Percentiles rank a stretch among this genome's conserved stretches.
phyloP scores from a whole-genome alignment of 129 eudicot genomes.

The Rutidosis leptorrhynchoides region DNA sequence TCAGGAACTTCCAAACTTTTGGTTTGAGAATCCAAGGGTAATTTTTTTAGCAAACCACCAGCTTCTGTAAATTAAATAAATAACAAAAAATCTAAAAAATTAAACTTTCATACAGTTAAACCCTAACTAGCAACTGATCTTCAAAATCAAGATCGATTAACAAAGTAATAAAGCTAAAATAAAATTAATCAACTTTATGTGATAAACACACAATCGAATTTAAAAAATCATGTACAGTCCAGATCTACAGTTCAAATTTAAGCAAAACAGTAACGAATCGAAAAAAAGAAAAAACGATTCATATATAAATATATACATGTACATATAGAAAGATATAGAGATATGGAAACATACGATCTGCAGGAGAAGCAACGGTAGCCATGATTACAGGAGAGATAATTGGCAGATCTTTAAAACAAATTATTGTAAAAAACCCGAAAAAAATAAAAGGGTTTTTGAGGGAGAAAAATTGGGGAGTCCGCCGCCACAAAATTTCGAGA shows the following conservation, averaged over 20 bases:
- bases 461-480: slow-evolving; percentile 17
- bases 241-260: background rate
- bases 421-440: slow-evolving; percentile 20
- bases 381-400: slow-evolving; percentile 25
- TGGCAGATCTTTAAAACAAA: slow-evolving; percentile 31
- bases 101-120: background rate
- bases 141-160: background rate
- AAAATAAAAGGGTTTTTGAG: slow-evolving; percentile 15
- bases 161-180: background rate
- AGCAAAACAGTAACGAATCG: background rate
- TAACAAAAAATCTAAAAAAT: background rate
- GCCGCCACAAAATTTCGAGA: slow-evolving; percentile 40
- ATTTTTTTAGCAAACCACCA: slow-evolving; percentile 65
- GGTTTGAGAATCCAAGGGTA: slow-evolving; percentile 62
- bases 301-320: background rate
- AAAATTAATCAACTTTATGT: background rate
- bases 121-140: background rate
- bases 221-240: background rate
- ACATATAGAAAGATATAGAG: background rate
- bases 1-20: slow-evolving; percentile 54
- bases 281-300: too few relatives aligned
- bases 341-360: slow-evolving; percentile 62
- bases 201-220: background rate
- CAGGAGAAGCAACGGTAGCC: slow-evolving; percentile 61
- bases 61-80: slow-evolving; percentile 51